Evolutionary conservation across 768 basidiomycete species (phyloP).

Genomic region (Porphyrellus cyaneotinctus): DNA sequence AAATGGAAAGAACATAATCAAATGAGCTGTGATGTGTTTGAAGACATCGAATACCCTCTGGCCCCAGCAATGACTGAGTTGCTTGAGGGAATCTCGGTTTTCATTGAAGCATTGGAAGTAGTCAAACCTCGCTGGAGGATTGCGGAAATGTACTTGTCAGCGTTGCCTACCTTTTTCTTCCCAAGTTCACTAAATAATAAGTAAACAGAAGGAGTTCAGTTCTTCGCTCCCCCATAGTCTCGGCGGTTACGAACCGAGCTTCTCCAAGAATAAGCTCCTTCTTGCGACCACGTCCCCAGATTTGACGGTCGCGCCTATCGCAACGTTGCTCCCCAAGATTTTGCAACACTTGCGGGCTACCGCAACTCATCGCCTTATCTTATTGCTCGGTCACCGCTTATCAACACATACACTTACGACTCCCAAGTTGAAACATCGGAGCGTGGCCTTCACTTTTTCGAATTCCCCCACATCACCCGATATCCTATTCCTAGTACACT

Average conservation of each 20-base stretch:
- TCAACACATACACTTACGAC: constrained; percentile 10
- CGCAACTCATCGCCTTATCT: constrained; percentile 14
- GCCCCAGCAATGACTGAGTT: constrained; percentile 29
- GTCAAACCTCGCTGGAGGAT: constrained; percentile 30
- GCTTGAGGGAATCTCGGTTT: constrained; percentile 27
- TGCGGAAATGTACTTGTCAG: constrained; percentile 36
- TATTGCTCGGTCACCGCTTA: constrained; percentile 3
- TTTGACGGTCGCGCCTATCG: constrained; percentile 10
- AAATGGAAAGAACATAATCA: constrained; percentile 43
- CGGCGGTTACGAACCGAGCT: constrained; percentile 20
- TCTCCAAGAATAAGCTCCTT: constrained; percentile 9
- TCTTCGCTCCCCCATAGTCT: constrained; percentile 28
- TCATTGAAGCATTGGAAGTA: constrained; percentile 26
- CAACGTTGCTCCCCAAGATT: constrained; percentile 12
- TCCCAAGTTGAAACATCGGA: constrained; percentile 12
- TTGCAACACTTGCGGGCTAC: constrained; percentile 11
- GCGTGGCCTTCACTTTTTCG: constrained; percentile 22
- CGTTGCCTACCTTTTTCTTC: constrained; percentile 5
- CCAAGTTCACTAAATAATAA: constrained; percentile 32
- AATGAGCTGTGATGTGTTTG: constrained; percentile 16
- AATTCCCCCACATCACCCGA: constrained; percentile 26
- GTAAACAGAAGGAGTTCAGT: constrained; percentile 24
- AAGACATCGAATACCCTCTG: constrained; percentile 31
- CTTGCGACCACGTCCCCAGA: constrained; percentile 3
- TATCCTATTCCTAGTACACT: constrained; percentile 25